phyloP scores from a whole-genome alignment of 2,329 filamentous ascomycete species.

The Gremmenia infestans region DNA sequence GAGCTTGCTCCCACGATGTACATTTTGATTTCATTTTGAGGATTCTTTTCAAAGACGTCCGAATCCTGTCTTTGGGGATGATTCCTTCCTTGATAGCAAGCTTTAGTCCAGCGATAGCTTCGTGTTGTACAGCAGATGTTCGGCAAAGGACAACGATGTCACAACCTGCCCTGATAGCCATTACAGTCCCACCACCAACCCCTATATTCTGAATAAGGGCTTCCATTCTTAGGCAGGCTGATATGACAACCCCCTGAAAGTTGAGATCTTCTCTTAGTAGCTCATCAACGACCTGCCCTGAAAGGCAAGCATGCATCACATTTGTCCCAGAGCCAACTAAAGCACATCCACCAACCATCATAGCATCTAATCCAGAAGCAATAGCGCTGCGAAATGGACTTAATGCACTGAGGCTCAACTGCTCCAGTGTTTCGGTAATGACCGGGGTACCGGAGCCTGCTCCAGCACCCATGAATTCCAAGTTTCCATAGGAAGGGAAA shows the following conservation, averaged over 20 bases:
- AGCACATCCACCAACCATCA: constrained; percentile 93
- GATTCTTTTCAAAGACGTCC: constrained; percentile 73
- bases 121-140: constrained; percentile 81
- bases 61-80: constrained; percentile 74
- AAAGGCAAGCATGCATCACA: constrained; percentile 94
- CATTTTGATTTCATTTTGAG: constrained; percentile 79
- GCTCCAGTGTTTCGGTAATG: constrained; percentile 90
- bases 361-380: constrained; percentile 77
- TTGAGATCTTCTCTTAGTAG: constrained; percentile 81
- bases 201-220: constrained; percentile 92
- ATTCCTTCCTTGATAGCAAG: constrained; percentile 87
- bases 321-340: constrained; percentile 82
- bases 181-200: constrained; percentile 90
- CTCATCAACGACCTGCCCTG: constrained; percentile 90
- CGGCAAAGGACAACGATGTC: constrained; percentile 86
- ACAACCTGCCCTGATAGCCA: constrained; percentile 95
- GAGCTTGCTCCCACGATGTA: constrained; percentile 84
- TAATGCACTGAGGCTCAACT: constrained; percentile 81
- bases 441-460: constrained; percentile 89
- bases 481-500: constrained; percentile 91
- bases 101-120: constrained; percentile 86
- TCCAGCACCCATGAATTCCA: constrained; percentile 72
- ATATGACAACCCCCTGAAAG: constrained; percentile 89
- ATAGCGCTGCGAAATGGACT: constrained; percentile 92
- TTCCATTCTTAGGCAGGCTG: constrained; percentile 95